These are phyloP conservation scores for Imleria badia DNA, from an alignment of 768 basidiomycete species.

Conservation along the genomic window DNA sequence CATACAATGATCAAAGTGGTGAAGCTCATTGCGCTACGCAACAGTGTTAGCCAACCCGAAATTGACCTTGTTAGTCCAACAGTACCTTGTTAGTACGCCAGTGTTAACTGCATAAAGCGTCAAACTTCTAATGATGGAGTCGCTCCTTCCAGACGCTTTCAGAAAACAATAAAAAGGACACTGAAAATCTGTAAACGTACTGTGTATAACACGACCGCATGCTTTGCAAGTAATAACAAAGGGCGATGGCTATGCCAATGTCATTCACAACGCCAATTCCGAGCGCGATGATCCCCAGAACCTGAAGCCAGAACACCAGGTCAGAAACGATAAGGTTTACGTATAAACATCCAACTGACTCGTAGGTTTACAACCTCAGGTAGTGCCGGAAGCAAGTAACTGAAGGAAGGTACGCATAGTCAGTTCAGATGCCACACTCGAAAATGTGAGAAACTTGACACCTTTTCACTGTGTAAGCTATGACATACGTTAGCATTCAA, in stretches of 20 bases:
- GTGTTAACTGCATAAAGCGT: constrained; percentile 64
- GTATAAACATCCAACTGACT: constrained; percentile 31
- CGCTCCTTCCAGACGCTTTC: constrained; percentile 38
- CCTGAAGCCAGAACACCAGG: constrained; percentile 27
- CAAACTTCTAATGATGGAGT: constrained; percentile 56
- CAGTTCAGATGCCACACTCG: not conserved
- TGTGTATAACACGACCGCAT: constrained; percentile 50
- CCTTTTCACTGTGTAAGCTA: constrained; percentile 49
- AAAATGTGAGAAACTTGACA: constrained; percentile 20
- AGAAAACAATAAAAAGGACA: not conserved
- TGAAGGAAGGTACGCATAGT: constrained; percentile 13
- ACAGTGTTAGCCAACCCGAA: not conserved
- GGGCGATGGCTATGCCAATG: constrained; percentile 46
- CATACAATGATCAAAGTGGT: constrained; percentile 57
- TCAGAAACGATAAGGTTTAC: not conserved
- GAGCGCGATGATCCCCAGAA: constrained; percentile 48
- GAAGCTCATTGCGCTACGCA: constrained; percentile 33
- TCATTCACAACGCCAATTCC: constrained; percentile 52
- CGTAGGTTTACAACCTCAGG: constrained; percentile 44
- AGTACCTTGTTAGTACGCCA: constrained; percentile 59
- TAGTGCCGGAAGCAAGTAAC: constrained; percentile 43
- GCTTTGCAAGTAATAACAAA: constrained; percentile 54
- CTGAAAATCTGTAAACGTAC: constrained; percentile 29
- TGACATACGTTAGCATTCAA: constrained; percentile 3
- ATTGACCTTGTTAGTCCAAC: not conserved